Evolutionary conservation across 2,329 filamentous ascomycete genomes (phyloP).

Genomic region (Calonectria naviculata): DNA sequence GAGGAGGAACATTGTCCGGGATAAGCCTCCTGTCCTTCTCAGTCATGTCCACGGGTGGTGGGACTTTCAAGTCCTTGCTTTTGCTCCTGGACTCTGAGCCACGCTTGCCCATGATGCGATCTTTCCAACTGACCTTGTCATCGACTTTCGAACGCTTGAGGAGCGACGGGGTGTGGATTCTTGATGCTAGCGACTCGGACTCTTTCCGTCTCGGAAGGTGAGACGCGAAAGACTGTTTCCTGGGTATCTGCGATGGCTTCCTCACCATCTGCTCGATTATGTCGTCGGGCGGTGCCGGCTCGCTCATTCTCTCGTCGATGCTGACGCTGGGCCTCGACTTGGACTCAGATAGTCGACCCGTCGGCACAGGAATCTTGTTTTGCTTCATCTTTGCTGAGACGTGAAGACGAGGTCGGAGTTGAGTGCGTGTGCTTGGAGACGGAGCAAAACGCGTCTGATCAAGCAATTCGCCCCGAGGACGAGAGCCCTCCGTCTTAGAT

Average conservation of each 20-base stretch:
- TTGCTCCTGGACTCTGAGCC: constrained; percentile 8
- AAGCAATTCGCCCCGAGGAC: neutral
- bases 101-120: constrained; percentile 17
- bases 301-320: neutral
- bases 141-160: neutral
- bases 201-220: neutral
- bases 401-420: neutral
- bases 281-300: neutral
- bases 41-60: neutral
- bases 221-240: neutral
- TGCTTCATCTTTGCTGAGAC: neutral
- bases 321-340: neutral
- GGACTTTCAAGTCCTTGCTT: neutral
- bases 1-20: neutral
- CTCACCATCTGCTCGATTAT: constrained; percentile 1
- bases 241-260: neutral
- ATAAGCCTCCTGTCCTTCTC: neutral
- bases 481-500: constrained; percentile 15
- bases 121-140: constrained; percentile 14
- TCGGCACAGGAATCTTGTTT: neutral
- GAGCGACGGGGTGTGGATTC: neutral
- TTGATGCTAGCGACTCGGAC: neutral
- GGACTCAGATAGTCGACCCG: neutral
- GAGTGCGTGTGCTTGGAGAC: neutral
- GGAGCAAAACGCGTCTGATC: neutral